Evolutionary conservation across 73 alveolate species (phyloP), one percentile per base, ranked within the genome.

Genomic region (Paramecium primaurelia): DNA sequence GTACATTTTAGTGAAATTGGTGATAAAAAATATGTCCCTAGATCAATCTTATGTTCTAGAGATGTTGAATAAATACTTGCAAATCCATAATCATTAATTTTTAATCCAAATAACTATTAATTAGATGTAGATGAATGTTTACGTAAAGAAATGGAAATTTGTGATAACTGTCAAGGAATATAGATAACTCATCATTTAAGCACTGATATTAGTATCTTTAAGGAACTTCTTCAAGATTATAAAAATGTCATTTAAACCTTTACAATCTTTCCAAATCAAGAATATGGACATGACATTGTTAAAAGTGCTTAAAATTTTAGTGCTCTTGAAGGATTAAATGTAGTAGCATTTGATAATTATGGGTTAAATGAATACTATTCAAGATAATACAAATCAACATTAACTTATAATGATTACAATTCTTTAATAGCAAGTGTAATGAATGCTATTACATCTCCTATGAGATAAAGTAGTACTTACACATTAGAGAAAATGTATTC

Each of bases 101-200:
- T 80, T 58, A 80, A 80, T 80, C 91, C 91, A 8, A 80, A 80
- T 80, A 80, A 80, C 30, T 80, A 80, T 45, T 47, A 80, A 80
- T 1, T 32, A 10, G 73, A 80, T 12, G 3, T 40, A 5, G 38
- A 45, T 2, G 77, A 80, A 10, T 12, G 49, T 25, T 12, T 80
- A 9, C 47, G 91, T 32, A 80, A 45, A 20, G 91, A 80, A 26
- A 10, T 80, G 30, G 91, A 80, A 80, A 45, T 49, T 16, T 80
- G 91, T 47, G 58, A 80, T 49, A 80, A 80, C 91, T 80, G 71
- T 20, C 75, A 80, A 80, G 91, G 77, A 80, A 26, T 80, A 12
- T 22, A 80, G 58, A 47, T 80, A 3, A 45, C 77, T 44, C 49
- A 26, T 40, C 91, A 80, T 80, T 47, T 80, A 25, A 80, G 91